These are phyloP conservation scores for Apium graveolens DNA, from an alignment of 129 eudicot species.

Conservation along the genomic window DNA sequence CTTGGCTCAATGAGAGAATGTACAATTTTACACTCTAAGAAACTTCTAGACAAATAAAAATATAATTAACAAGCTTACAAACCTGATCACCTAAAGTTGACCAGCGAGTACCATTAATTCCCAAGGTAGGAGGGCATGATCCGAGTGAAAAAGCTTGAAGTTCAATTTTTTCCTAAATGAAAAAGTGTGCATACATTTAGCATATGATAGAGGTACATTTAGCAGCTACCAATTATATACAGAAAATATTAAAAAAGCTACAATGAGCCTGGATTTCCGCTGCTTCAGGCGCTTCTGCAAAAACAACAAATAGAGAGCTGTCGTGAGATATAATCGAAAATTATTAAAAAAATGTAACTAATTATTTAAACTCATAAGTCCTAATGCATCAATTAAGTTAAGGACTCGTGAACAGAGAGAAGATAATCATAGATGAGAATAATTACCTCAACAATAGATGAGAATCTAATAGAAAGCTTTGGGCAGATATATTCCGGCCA, in stretches of 20 bases:
- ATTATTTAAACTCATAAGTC: not conserved
- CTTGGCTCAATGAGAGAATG: not conserved
- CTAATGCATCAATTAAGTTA: not conserved
- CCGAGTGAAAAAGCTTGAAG: constrained; percentile 86
- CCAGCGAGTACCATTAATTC: constrained; percentile 89
- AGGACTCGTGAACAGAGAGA: not conserved
- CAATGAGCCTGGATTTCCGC: constrained; percentile 75
- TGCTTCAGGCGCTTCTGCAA: constrained; percentile 93
- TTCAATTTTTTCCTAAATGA: constrained; percentile 78
- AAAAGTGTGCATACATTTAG: not conserved
- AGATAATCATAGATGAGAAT: constrained; percentile 5
- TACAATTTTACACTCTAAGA: not conserved
- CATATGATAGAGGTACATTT: not conserved
- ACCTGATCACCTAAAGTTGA: constrained; percentile 73
- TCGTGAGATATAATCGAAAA: not conserved
- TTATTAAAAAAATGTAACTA: not conserved
- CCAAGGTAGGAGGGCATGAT: constrained; percentile 71
- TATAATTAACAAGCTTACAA: constrained; percentile 8
- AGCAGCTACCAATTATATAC: not conserved
- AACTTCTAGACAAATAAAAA: not conserved
- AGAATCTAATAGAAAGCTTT: constrained; percentile 65
- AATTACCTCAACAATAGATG: constrained; percentile 79
- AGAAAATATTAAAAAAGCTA: constrained; percentile 26
- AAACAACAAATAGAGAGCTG: constrained; percentile 1
- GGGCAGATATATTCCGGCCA: constrained; percentile 80